Base-by-base conservation (phyloP, 1,284 basidiomycete genomes). In the Entoloma clypeatum region DNA sequence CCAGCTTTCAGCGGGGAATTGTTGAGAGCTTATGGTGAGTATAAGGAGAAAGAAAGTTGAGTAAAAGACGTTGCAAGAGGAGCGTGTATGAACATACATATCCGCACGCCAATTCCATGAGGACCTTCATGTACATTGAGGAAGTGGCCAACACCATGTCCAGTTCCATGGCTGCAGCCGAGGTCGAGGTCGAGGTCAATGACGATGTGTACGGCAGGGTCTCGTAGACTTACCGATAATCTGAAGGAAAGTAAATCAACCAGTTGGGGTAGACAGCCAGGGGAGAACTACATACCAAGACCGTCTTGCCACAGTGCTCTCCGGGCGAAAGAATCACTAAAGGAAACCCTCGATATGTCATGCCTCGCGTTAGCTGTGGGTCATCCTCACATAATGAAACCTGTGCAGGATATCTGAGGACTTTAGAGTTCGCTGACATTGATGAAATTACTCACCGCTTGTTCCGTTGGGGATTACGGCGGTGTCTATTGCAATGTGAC, bases 61-160 rank as follows among this genome's bases (percentile, higher is more conserved):
- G 24, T 34, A 22, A 39, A 11, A 17, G 25, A 21, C 27, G 24
- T 43, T 16, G 18, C 7, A 39, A 13, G 11, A 25, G 13, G 17
- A 11, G 5, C 36, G 11, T 38, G 6, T 44, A 26, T 16, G 28
- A 7, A 49, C 62, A 22, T 52, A 85, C 83, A 67, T 25, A 89
- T 83, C 30, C 90, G 76, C 32, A 79, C 77, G 16, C 92, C 91
- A 42, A 97, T 86, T 1, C 90, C 90, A 27, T 92, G 90, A 0
- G 92, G 92, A 3, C 61, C 91, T 74, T 95, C 92, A 57, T 97
- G 93, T 0, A 97, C 92, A 53, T 94, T 94, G 36, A 97, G 65
- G 66, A 86, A 96, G 51, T 90, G 86, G 0, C 92, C 93, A 16
- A 97, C 86, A 24, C 93, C 93, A 55, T 97, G 93, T 0, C 91